Conservation (phyloP, 179 eudicot genomes). For the Beta corolliflora region DNA sequence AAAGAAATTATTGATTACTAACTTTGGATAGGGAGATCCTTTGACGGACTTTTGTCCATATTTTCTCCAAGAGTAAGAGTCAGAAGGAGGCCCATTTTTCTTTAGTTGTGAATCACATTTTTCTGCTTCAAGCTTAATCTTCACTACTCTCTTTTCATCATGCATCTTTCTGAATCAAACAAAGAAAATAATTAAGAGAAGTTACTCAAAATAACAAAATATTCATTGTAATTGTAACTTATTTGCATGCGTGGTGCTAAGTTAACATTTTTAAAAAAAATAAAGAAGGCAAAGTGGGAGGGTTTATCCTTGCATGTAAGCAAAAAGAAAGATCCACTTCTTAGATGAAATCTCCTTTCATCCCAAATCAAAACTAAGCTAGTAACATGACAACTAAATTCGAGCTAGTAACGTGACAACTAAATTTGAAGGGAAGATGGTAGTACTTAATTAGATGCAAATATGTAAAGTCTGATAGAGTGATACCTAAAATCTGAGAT, state of each 20-base stretch:
- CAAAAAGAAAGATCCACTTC: neutral
- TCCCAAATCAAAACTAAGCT: neutral
- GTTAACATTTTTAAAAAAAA: too few species aligned
- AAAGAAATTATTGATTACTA: neutral
- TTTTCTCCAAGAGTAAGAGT: constrained; percentile 83
- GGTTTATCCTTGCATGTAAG: too few species aligned
- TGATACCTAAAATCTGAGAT: too few species aligned
- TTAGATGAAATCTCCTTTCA: neutral
- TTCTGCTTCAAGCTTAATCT: constrained; percentile 52
- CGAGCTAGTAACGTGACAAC: neutral
- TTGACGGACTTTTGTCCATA: constrained; percentile 63
- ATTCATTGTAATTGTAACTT: too few species aligned
- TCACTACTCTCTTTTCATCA: constrained; percentile 51
- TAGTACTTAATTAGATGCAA: neutral
- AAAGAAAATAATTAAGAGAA: neutral
- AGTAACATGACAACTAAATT: neutral
- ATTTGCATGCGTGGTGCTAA: neutral
- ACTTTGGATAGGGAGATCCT: constrained; percentile 81
- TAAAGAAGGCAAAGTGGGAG: too few species aligned
- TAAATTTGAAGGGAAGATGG: neutral
- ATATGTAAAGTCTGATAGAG: neutral
- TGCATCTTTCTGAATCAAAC: constrained; percentile 38
- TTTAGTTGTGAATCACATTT: constrained; percentile 38
- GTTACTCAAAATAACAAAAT: neutral
- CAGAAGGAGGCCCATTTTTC: constrained; percentile 52